Conservation (phyloP, 805 yeast genomes). For the Metschnikowia peoriensis region DNA sequence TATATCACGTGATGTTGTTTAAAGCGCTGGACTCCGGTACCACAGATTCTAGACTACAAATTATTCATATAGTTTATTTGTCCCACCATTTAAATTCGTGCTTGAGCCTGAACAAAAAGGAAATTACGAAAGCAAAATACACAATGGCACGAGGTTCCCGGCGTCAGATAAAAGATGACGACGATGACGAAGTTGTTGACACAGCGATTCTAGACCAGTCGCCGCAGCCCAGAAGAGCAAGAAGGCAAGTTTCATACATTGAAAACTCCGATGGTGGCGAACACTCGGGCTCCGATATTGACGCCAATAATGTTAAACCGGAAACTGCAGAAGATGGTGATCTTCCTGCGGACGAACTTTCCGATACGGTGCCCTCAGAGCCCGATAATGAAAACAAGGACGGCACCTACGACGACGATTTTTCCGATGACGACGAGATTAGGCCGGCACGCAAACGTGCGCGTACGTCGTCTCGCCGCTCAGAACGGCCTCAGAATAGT, state of each 20-base stretch:
- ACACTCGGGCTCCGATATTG: slow-evolving; percentile 6
- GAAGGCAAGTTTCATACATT: slow-evolving; percentile 13
- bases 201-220: not conserved
- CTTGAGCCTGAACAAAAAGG: too few relatives aligned
- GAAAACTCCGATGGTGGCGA: slow-evolving; percentile 15
- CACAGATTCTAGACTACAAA: not conserved
- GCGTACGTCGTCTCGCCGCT: slow-evolving; percentile 3
- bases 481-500: slow-evolving; percentile 1
- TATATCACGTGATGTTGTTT: not conserved
- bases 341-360: not conserved
- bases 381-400: slow-evolving; percentile 9
- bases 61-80: too few relatives aligned
- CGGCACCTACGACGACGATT: slow-evolving; percentile 14
- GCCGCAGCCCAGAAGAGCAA: slow-evolving; percentile 10
- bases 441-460: slow-evolving; percentile 16
- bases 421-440: slow-evolving; percentile 13
- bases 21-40: not conserved
- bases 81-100: too few relatives aligned
- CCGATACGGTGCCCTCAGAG: slow-evolving; percentile 2
- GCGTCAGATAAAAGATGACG: slow-evolving; percentile 12
- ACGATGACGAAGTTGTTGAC: slow-evolving; percentile 7
- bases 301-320: slow-evolving; percentile 11
- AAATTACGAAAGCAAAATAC: not conserved
- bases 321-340: not conserved
- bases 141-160: slow-evolving; percentile 19